Conservation (phyloP, 306 rosid genomes). For the Sicyos edulis region DNA sequence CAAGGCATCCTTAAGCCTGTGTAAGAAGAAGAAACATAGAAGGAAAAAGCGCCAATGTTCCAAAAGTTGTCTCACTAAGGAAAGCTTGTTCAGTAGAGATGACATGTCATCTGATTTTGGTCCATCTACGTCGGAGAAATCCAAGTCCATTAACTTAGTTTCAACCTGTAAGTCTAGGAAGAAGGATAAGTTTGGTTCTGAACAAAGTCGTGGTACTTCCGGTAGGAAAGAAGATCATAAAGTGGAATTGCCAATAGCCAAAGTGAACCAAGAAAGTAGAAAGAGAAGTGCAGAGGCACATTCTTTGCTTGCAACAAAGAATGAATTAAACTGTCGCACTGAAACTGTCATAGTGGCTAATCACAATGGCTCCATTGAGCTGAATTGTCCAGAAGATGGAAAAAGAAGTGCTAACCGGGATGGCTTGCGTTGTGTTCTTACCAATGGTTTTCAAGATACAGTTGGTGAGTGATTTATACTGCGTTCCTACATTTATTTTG, state of each 20-base stretch:
- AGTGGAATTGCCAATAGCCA: conserved; percentile 24
- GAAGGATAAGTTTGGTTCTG: conserved; percentile 27
- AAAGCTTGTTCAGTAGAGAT: conserved; percentile 21
- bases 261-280: conserved; percentile 32
- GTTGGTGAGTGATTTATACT: conserved; percentile 51
- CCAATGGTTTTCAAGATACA: conserved; percentile 43
- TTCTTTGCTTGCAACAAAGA: conserved; percentile 40
- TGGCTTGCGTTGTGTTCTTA: background rate
- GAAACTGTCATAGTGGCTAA: conserved; percentile 21
- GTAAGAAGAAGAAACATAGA: conserved; percentile 51
- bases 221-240: conserved; percentile 14
- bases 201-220: conserved; percentile 24
- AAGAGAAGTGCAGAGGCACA: conserved; percentile 34
- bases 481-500: conserved; percentile 3
- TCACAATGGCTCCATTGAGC: conserved; percentile 26
- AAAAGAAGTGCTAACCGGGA: conserved; percentile 24
- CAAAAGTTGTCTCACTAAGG: conserved; percentile 27
- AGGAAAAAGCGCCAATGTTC: conserved; percentile 30
- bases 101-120: conserved; percentile 36
- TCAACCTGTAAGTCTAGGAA: conserved; percentile 27
- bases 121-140: conserved; percentile 49
- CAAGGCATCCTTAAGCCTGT: conserved; percentile 33
- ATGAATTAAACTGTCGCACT: conserved; percentile 26
- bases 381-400: conserved; percentile 23
- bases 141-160: conserved; percentile 19